Evolutionary conservation across 1,284 basidiomycete genomes (phyloP), one percentile per base, ranked within the genome.

Genomic region (Neotropicomus parvogracilis): DNA sequence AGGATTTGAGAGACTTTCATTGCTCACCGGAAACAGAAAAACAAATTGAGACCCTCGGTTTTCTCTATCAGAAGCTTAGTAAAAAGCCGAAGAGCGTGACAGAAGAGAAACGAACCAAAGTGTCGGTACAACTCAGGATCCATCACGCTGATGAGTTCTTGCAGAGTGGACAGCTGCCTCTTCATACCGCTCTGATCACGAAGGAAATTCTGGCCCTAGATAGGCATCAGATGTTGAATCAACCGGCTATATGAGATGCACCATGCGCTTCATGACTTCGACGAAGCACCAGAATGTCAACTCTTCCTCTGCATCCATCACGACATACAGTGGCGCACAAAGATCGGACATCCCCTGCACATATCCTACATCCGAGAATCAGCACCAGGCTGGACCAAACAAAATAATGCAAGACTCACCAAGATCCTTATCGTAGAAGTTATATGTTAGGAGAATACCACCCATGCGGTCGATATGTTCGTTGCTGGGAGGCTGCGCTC

Each of bases 131-230:
- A 70, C 59, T 95, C 90, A 1, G 94, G 93, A 63, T 98, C 95
- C 89, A 98, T 95, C 28, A 95, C 79, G 16, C 80, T 79, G 35
- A 99, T 90, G 20, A 99, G 72, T 58, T 95, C 86, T 63, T 98
- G 95, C 36, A 99, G 71, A 6, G 88, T 89, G 35, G 85, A 80
- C 17, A 99, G 71, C 63, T 98, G 93, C 49, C 85, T 85, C 73
- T 93, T 95, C 95, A 99, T 99, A 3, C 97, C 95, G 52, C 87
- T 91, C 67, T 99, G 95, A 63, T 98, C 95, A n/a, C 91, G 81
- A 34, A 91, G 75, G 68, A 98, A 99, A 66, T 98, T 97, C 62
- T 85, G 80, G 70, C 93, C 91, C 91, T 95, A 61, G 26, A 29
- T n/a, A 49, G 16, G 39, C 34, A 36, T 54, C 20, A 42, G 44